Evolutionary conservation across 1,139 yeast genomes (phyloP), one percentile per base, ranked within the genome.

Genomic region (Protomyces arabidopsidicola): DNA sequence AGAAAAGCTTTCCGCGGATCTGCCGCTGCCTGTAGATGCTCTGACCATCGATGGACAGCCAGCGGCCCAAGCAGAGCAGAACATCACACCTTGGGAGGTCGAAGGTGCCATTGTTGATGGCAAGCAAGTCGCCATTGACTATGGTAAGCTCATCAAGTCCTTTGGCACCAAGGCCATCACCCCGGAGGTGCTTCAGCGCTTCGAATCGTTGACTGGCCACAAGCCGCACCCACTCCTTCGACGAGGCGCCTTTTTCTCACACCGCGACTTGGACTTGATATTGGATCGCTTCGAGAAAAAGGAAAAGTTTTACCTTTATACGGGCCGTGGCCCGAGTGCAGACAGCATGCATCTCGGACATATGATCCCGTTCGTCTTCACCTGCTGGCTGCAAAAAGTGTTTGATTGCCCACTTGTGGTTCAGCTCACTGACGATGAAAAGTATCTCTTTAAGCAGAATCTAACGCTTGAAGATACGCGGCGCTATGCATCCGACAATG

Each of bases 71-170:
- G 36, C 58, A 4, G 63, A 64, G 64, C 95, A 88, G 75, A 81
- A 80, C 60, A 83, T 95, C 69, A 95, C 98, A 0, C 98, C 98
- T 55, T 93, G 98, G 98, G 98, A 93, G 74, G 99, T 95, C 34
- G 97, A 89, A 76, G 99, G 98, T 67, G 98, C 98, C 2, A 95
- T 91, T 55, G 96, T 89, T 60, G 96, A 90, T 71, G 99, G 99
- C 57, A 80, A 87, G 72, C 83, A 88, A 22, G 90, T 87, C 74
- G 91, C 85, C 39, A 91, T 93, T 69, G 97, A 93, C 77, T 93
- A 93, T 75, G 93, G 88, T 67, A 89, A 89, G 76, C 81, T 93
- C 70, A 87, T 90, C 70, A 79, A 80, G 68, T 90, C 88, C 74
- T 93, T 93, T 72, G 99, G 99, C 69, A 91, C 98, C 57, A 84